Evolutionary conservation across 2,329 filamentous ascomycete species (phyloP).

Genomic region (Ceratocystis albifundus): DNA sequence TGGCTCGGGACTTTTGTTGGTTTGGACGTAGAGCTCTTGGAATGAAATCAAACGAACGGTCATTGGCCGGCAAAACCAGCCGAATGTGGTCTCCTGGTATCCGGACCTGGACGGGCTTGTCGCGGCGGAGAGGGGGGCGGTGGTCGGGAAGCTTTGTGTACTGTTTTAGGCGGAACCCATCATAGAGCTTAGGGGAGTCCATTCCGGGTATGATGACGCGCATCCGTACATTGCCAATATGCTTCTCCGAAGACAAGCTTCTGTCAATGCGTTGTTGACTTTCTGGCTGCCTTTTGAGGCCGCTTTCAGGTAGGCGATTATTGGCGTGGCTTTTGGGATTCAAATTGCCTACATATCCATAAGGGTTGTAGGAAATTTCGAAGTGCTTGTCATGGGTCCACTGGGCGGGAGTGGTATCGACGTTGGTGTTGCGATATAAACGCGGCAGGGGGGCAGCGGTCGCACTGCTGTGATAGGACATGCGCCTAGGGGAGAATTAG

Average conservation of each 20-base stretch:
- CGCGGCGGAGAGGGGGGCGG: conserved; percentile 79
- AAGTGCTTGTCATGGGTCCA: conserved; percentile 95
- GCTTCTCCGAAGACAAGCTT: conserved; percentile 69
- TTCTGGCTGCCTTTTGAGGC: conserved; percentile 46
- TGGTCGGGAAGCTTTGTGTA: conserved; percentile 93
- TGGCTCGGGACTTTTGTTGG: conserved; percentile 58
- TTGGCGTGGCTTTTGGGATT: background rate
- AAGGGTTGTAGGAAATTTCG: conserved; percentile 35
- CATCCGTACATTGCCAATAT: conserved; percentile 75
- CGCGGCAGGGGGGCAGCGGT: background rate
- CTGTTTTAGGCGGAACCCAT: conserved; percentile 70
- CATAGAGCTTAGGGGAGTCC: conserved; percentile 57
- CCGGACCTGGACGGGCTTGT: conserved; percentile 92
- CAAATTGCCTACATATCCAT: conserved; percentile 27
- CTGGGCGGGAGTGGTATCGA: conserved; percentile 35
- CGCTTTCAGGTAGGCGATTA: conserved; percentile 21
- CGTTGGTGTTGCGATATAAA: background rate
- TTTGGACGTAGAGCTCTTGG: conserved; percentile 86
- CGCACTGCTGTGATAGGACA: background rate
- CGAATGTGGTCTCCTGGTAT: conserved; percentile 66
- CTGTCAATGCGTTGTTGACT: conserved; percentile 58
- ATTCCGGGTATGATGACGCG: conserved; percentile 70
- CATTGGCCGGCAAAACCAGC: conserved; percentile 82
- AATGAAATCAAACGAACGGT: conserved; percentile 96
- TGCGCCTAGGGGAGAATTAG: conserved; percentile 4